phyloP scores from a whole-genome alignment of 768 basidiomycete species.

The Clavaria fumosa region DNA sequence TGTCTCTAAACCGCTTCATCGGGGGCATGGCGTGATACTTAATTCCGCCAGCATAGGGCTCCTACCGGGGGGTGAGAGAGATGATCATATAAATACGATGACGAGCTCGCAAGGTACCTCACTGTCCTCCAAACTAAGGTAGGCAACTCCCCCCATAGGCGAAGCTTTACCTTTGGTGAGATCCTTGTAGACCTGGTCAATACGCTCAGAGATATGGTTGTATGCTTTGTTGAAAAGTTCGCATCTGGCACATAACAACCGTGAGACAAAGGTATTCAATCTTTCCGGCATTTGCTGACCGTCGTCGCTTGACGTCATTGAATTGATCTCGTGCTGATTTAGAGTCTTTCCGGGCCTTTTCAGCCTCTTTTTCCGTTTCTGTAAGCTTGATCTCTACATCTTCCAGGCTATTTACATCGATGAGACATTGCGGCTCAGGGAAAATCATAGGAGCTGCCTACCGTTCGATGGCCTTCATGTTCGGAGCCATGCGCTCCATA shows the following conservation, averaged over 20 bases:
- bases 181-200: constrained; percentile 95
- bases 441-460: constrained; percentile 18
- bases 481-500: constrained; percentile 89
- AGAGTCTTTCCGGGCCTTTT: constrained; percentile 80
- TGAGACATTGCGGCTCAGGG: neutral
- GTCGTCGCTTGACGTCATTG: constrained; percentile 68
- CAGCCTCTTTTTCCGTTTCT: constrained; percentile 86
- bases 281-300: constrained; percentile 30
- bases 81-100: too few relatives aligned
- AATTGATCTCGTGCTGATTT: constrained; percentile 85
- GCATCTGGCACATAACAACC: constrained; percentile 21
- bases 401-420: constrained; percentile 40
- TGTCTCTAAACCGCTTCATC: constrained; percentile 97
- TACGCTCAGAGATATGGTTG: constrained; percentile 87
- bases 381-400: constrained; percentile 73
- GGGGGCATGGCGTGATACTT: constrained; percentile 99
- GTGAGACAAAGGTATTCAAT: neutral
- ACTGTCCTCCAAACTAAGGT: constrained; percentile 87
- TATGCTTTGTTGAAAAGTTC: constrained; percentile 94
- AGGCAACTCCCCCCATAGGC: constrained; percentile 93
- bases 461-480: constrained; percentile 92
- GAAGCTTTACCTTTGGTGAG: constrained; percentile 90
- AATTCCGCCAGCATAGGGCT: constrained; percentile 77
- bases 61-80: constrained; percentile 26
- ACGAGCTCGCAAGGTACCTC: too few relatives aligned